Evolutionary conservation across 1,284 basidiomycete genomes (phyloP).

Genomic region (Mrakiaceae sp.): DNA sequence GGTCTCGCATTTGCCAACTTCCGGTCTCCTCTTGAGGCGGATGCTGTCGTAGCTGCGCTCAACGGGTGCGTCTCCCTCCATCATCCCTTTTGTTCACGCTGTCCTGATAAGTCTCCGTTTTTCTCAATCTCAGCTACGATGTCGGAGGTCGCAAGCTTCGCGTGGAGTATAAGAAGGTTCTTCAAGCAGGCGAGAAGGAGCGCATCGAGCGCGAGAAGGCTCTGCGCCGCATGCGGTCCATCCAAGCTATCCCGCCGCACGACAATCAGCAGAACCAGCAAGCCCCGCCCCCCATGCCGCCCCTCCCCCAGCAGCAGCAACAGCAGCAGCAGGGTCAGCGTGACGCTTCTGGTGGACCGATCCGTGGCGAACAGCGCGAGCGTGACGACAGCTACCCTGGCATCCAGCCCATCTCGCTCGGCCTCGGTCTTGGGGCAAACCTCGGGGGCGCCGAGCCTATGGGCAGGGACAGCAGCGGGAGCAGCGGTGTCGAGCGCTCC

Average conservation of each 20-base stretch:
- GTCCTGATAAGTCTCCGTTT: slow-evolving; percentile 1
- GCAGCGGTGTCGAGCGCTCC: neutral
- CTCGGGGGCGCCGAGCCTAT: neutral
- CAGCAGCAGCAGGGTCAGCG: slow-evolving; percentile 32
- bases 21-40: slow-evolving; percentile 78
- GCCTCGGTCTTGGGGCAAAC: slow-evolving; percentile 8
- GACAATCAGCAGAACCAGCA: slow-evolving; percentile 18
- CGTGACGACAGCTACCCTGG: slow-evolving; percentile 23
- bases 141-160: slow-evolving; percentile 96
- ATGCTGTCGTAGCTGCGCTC: slow-evolving; percentile 86
- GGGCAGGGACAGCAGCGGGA: slow-evolving; percentile 1
- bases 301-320: slow-evolving; percentile 38
- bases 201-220: slow-evolving; percentile 98
- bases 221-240: slow-evolving; percentile 90
- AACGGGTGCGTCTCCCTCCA: slow-evolving; percentile 48
- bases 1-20: slow-evolving; percentile 99
- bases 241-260: slow-evolving; percentile 45
- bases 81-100: slow-evolving; percentile 19
- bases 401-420: slow-evolving; percentile 25
- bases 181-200: slow-evolving; percentile 98
- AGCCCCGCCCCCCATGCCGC: neutral
- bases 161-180: slow-evolving; percentile 98
- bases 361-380: slow-evolving; percentile 10
- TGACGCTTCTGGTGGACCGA: neutral
- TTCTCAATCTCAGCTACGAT: slow-evolving; percentile 45